Conservation (phyloP, 2,329 filamentous ascomycete species). For the Penicillium sp. region DNA sequence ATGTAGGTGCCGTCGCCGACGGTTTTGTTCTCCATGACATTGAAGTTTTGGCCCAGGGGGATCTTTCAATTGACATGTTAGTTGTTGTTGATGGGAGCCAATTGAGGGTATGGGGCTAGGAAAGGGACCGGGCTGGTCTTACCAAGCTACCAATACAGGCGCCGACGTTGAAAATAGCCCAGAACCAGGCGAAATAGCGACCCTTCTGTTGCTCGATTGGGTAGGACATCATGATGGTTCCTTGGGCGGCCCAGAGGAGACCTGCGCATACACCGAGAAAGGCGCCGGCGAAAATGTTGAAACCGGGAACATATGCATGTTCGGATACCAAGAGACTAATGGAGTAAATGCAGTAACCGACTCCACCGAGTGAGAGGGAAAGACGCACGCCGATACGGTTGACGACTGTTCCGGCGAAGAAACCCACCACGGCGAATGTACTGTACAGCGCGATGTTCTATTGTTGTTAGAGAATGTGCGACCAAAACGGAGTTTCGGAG, state of each 20-base stretch:
- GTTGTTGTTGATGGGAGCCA: not conserved
- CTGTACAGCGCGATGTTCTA: constrained; percentile 65
- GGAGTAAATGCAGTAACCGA: constrained; percentile 46
- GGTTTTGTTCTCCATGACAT: constrained; percentile 32
- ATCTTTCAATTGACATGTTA: constrained; percentile 26
- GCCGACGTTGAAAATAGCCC: constrained; percentile 90
- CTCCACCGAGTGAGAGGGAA: constrained; percentile 42
- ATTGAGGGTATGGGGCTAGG: not conserved
- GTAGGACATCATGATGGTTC: constrained; percentile 68
- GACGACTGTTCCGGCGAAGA: constrained; percentile 54
- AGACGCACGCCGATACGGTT: constrained; percentile 42
- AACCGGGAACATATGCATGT: constrained; percentile 45
- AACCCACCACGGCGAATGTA: constrained; percentile 63
- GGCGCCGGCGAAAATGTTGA: constrained; percentile 48
- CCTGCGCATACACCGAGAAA: constrained; percentile 48
- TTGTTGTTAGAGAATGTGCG: not conserved
- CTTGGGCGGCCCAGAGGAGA: constrained; percentile 49
- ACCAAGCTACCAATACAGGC: constrained; percentile 75
- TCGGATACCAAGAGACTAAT: constrained; percentile 39
- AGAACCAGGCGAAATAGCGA: constrained; percentile 83
- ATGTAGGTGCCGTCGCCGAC: constrained; percentile 72
- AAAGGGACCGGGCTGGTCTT: constrained; percentile 24
- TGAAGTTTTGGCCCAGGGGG: constrained; percentile 43
- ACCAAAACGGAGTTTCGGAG: not conserved
- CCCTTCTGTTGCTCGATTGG: constrained; percentile 76